Percentiles rank a stretch among this genome's conserved stretches.
Evolutionary conservation across 495 filamentous ascomycete genomes (phyloP).

Genomic region (Podospora sp.): DNA sequence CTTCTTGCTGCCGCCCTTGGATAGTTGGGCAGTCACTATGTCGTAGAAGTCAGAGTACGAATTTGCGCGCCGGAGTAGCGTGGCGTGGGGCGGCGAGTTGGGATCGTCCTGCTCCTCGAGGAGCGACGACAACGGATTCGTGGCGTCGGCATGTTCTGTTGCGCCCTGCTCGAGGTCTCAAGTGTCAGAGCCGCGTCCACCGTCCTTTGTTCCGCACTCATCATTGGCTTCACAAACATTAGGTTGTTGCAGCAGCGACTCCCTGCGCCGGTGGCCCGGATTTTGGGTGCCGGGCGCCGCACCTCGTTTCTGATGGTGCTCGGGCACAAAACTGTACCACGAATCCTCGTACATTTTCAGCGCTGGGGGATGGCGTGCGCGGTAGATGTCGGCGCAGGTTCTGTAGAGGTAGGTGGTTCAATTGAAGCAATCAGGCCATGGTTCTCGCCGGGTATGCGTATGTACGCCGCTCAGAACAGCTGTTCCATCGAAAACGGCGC

Average conservation of each 20-base stretch:
- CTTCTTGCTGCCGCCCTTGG: constrained; percentile 43
- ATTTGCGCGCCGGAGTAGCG: constrained; percentile 65
- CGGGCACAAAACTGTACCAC: constrained; percentile 69
- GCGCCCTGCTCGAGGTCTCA: constrained; percentile 34
- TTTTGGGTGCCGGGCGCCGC: constrained; percentile 40
- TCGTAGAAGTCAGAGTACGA: constrained; percentile 76
- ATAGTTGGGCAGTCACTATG: constrained; percentile 58
- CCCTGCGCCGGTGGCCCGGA: constrained; percentile 58
- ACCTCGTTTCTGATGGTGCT: constrained; percentile 47
- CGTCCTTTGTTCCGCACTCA: neutral
- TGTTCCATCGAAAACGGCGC: constrained; percentile 9
- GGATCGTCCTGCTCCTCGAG: constrained; percentile 53
- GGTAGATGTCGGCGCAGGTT: neutral
- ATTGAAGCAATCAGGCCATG: constrained; percentile 6
- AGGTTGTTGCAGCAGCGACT: constrained; percentile 69
- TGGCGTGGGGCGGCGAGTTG: constrained; percentile 63
- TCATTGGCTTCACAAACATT: constrained; percentile 52
- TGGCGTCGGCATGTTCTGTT: constrained; percentile 40
- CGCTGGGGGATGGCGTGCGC: neutral
- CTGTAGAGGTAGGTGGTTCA: neutral
- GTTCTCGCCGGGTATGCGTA: neutral
- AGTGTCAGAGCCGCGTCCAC: constrained; percentile 15
- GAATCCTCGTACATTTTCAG: constrained; percentile 71
- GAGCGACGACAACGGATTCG: constrained; percentile 47
- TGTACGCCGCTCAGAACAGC: neutral